phyloP scores from a whole-genome alignment of 1,139 yeast genomes.

The Candida sojae region DNA sequence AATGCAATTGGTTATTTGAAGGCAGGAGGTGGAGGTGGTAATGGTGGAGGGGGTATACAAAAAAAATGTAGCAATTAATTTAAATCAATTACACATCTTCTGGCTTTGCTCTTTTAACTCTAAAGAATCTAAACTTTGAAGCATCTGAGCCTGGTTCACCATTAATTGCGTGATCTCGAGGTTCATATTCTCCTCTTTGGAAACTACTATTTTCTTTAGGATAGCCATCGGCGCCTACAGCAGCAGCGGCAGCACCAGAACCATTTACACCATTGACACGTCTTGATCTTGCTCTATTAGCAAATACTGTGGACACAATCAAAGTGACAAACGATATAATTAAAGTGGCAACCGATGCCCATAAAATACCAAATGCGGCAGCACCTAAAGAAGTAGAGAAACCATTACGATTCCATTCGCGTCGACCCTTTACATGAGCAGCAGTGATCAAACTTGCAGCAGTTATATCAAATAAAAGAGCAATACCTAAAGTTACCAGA shows the following conservation, averaged over 20 bases:
- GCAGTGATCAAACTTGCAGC: conserved; percentile 70
- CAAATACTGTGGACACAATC: conserved; percentile 8
- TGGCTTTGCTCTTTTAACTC: conserved; percentile 16
- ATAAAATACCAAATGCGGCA: conserved; percentile 60
- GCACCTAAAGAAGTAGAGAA: conserved; percentile 53
- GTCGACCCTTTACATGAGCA: conserved; percentile 61
- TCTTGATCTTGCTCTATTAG: conserved; percentile 6
- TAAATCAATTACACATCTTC: conserved; percentile 9
- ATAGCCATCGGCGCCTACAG: conserved; percentile 7
- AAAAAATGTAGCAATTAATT: not conserved
- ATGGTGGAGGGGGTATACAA: not conserved
- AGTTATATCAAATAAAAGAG: conserved; percentile 53
- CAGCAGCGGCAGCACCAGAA: not conserved
- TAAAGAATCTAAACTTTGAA: conserved; percentile 17
- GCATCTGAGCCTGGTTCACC: conserved; percentile 10
- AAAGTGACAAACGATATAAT: conserved; percentile 13
- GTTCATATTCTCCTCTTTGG: conserved; percentile 1
- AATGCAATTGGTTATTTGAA: not conserved
- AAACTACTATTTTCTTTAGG: conserved; percentile 3
- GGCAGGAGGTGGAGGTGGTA: too few relatives aligned
- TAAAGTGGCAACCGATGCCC: conserved; percentile 35
- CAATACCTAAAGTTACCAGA: conserved; percentile 33
- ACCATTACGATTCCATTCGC: conserved; percentile 53
- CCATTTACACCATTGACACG: not conserved
- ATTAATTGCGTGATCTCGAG: not conserved